Evolutionary conservation across 2,329 filamentous ascomycete genomes (phyloP), one percentile per base, ranked within the genome.

Genomic region (Aaosphaeria pasadenensis): DNA sequence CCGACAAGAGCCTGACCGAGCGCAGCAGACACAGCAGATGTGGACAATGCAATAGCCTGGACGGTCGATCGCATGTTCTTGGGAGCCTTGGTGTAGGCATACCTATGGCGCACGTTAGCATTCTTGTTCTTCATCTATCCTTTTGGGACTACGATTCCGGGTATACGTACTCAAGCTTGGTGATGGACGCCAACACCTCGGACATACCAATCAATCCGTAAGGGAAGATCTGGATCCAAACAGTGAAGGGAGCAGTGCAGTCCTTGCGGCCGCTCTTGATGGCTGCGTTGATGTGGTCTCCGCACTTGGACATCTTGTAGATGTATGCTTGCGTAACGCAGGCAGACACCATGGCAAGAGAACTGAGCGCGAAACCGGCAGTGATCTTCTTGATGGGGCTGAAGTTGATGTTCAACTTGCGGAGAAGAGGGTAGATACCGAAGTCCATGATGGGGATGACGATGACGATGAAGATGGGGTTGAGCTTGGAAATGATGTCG

Each of bases 311-410:
- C 6, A 72, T 73, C 3, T 77, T 66, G 52, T 84, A 82, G 44
- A 85, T 80, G 60, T 79, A 85, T 2, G 63, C 62, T 40, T 85
- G 82, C 3, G 85, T 65, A 7, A 83, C 73, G 11, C 77, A 72
- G 4, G 82, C 79, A 49, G 78, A 81, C 17, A 82, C 66, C 71
- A 84, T 84, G 2, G 86, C 81, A 17, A 83, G 62, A 3, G 82
- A 74, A 13, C 81, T 85, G 48, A 87, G 75, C 54, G 83, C 68
- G 76, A 91, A 91, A 43, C 87, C 88, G 5, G 76, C 67, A 1
- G 85, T 78, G 71, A 91, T 90, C 66, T 85, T 85, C 75, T 86
- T 89, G 72, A 91, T 86, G 39, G 87, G 88, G 0, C 80, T 87
- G 74, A 91, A 88, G 46, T 77, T 74, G 64, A 90, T 78, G 40